Percentiles rank a stretch among this genome's conserved stretches.
Evolutionary conservation across 2,329 filamentous ascomycete genomes (phyloP).

Genomic region (Gaeumannomyces sp.): DNA sequence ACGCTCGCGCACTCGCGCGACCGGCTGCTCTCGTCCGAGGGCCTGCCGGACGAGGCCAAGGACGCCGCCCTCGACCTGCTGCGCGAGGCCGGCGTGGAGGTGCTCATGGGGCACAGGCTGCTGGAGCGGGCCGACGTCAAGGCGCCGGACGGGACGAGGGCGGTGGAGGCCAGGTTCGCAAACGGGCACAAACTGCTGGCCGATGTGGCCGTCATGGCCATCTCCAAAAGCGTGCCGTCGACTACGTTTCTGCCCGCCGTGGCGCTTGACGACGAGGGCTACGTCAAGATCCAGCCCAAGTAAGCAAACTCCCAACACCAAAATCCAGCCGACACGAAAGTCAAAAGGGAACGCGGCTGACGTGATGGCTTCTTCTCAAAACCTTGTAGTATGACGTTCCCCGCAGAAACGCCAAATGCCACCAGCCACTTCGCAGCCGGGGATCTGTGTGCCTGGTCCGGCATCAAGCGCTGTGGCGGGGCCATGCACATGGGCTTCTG

Average conservation of each 20-base stretch:
- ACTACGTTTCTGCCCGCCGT: slow-evolving; percentile 55
- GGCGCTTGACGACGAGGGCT: slow-evolving; percentile 57
- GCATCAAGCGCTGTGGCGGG: slow-evolving; percentile 72
- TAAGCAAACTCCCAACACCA: slow-evolving; percentile 26
- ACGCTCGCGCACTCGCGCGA: slow-evolving; percentile 68
- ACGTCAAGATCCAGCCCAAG: slow-evolving; percentile 55
- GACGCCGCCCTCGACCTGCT: slow-evolving; percentile 53
- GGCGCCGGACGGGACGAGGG: slow-evolving; percentile 33
- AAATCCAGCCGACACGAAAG: background rate
- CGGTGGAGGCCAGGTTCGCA: slow-evolving; percentile 47
- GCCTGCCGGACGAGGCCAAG: slow-evolving; percentile 62
- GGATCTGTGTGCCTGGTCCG: slow-evolving; percentile 65
- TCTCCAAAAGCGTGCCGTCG: slow-evolving; percentile 57
- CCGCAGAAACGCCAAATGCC: slow-evolving; percentile 47
- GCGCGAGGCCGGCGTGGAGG: slow-evolving; percentile 56
- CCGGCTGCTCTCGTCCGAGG: slow-evolving; percentile 66
- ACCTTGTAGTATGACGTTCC: slow-evolving; percentile 46
- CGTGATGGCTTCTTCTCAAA: background rate
- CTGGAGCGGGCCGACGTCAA: slow-evolving; percentile 39
- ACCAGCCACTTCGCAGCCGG: slow-evolving; percentile 61
- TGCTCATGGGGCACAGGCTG: slow-evolving; percentile 56
- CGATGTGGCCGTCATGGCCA: slow-evolving; percentile 62
- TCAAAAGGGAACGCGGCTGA: no score
- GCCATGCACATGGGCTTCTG: slow-evolving; percentile 69
- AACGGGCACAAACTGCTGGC: slow-evolving; percentile 54